phyloP scores from a whole-genome alignment of 1,139 yeast species.

The Magnusiomyces clavatus region DNA sequence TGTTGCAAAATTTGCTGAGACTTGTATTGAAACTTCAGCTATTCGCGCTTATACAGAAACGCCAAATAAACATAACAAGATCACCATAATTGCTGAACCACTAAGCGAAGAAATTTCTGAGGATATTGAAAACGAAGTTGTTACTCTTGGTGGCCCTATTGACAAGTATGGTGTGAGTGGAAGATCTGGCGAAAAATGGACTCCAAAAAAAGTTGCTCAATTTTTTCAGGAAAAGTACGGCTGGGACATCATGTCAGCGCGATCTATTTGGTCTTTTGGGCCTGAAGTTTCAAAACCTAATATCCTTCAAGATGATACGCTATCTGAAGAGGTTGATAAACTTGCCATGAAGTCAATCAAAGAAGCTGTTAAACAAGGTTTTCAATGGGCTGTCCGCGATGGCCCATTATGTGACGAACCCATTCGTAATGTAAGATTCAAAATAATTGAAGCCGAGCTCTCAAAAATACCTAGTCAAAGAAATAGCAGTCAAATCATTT shows the following conservation, averaged over 20 bases:
- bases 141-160: conserved; percentile 21
- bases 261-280: conserved; percentile 79
- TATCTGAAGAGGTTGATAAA: conserved; percentile 64
- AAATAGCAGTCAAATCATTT: conserved; percentile 70
- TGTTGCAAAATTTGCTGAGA: conserved; percentile 70
- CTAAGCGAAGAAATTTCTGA: conserved; percentile 45
- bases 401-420: conserved; percentile 92
- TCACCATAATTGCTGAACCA: conserved; percentile 78
- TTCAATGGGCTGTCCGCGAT: conserved; percentile 73
- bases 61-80: conserved; percentile 45
- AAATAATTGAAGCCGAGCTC: conserved; percentile 54
- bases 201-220: conserved; percentile 43
- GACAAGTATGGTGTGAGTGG: conserved; percentile 14
- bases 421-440: conserved; percentile 62
- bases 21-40: conserved; percentile 59
- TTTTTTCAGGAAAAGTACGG: conserved; percentile 49
- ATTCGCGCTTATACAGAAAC: conserved; percentile 57
- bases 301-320: conserved; percentile 66
- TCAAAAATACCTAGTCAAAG: conserved; percentile 43
- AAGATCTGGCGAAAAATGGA: conserved; percentile 20
- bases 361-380: conserved; percentile 62
- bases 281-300: conserved; percentile 52
- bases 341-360: conserved; percentile 41
- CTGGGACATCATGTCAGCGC: conserved; percentile 81
- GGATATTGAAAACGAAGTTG: conserved; percentile 50